Evolutionary conservation across 2,329 filamentous ascomycete species (phyloP).

Genomic region (Curvularia lunata): DNA sequence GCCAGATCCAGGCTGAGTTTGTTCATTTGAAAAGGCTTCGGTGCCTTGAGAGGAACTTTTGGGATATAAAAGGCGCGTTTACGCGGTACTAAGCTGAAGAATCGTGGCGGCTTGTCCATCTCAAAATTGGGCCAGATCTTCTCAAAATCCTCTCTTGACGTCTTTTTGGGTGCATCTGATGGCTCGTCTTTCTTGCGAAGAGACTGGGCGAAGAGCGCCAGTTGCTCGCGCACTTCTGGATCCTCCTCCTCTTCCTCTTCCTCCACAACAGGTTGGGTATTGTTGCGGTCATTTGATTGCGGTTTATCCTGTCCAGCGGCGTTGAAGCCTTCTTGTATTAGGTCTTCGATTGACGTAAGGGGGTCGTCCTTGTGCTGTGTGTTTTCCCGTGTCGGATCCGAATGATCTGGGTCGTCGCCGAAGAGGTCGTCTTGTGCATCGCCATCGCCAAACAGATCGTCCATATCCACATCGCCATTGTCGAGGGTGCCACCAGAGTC

Average conservation of each 20-base stretch:
- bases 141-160: conserved; percentile 75
- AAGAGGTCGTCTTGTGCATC: conserved; percentile 48
- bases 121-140: conserved; percentile 83
- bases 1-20: conserved; percentile 89
- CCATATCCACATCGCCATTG: conserved; percentile 59
- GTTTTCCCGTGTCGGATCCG: conserved; percentile 34
- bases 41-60: conserved; percentile 78
- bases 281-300: conserved; percentile 25
- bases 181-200: conserved; percentile 47
- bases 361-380: conserved; percentile 50
- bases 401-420: conserved; percentile 27
- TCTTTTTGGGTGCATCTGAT: conserved; percentile 72
- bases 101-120: conserved; percentile 74
- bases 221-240: conserved; percentile 44
- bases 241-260: conserved; percentile 44
- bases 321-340: conserved; percentile 13
- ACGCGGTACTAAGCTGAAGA: conserved; percentile 81
- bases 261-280: conserved; percentile 24
- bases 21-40: conserved; percentile 81
- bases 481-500: conserved; percentile 30
- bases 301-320: conserved; percentile 23
- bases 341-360: conserved; percentile 39
- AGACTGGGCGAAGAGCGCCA: conserved; percentile 40
- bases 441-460: conserved; percentile 72
- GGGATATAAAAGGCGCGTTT: conserved; percentile 79